These are phyloP conservation scores for Magnolia changhungtana DNA, from an alignment of 164 flowering plant species.

Conservation along the genomic window DNA sequence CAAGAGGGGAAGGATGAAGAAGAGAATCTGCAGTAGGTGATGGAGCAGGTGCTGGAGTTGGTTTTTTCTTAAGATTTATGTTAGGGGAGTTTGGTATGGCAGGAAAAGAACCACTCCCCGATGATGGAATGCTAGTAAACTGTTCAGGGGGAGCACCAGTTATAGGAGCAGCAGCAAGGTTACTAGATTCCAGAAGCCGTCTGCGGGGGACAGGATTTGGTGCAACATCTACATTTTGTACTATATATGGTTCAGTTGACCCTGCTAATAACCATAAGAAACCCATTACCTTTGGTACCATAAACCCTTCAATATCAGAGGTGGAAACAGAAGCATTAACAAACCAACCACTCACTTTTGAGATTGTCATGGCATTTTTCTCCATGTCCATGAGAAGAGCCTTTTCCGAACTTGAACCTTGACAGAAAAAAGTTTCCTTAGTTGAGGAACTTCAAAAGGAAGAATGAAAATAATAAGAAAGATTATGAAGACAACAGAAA, in stretches of 20 bases:
- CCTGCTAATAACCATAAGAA: conserved; percentile 28
- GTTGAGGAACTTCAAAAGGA: not conserved
- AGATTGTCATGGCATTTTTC: conserved; percentile 2
- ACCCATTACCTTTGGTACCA: conserved; percentile 7
- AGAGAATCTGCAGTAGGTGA: not conserved
- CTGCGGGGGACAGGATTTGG: conserved; percentile 46
- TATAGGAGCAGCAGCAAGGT: conserved; percentile 54
- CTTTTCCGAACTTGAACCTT: conserved; percentile 13
- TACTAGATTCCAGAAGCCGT: conserved; percentile 34
- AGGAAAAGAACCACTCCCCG: conserved; percentile 51
- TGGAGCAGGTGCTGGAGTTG: conserved; percentile 11
- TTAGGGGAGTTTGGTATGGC: conserved; percentile 33
- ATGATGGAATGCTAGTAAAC: conserved; percentile 29
- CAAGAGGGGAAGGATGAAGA: not conserved
- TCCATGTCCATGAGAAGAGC: conserved; percentile 11
- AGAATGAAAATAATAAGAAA: not conserved
- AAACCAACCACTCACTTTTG: conserved; percentile 27
- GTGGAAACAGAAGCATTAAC: not conserved
- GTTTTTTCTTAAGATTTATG: conserved; percentile 15
- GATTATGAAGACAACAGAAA: not conserved
- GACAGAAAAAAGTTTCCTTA: not conserved
- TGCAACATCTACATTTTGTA: conserved; percentile 22
- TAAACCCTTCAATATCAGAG: not conserved
- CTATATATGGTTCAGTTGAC: conserved; percentile 28
- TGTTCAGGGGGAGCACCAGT: conserved; percentile 19